Evolutionary conservation across 2,329 filamentous ascomycete genomes (phyloP).

Genomic region (Truncatella angustata): DNA sequence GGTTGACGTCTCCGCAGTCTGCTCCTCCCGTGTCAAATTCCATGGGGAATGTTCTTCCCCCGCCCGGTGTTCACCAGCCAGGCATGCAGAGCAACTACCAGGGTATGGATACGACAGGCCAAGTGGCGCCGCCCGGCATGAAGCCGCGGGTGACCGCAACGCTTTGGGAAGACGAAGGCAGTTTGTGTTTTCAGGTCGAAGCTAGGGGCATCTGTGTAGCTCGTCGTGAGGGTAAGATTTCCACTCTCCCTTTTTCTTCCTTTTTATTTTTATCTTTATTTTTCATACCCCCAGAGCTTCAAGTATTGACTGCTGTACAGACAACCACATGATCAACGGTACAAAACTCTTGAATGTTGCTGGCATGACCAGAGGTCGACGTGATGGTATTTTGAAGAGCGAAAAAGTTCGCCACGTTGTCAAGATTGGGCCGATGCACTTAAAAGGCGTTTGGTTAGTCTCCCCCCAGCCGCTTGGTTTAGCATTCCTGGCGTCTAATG

Average conservation of each 20-base stretch:
- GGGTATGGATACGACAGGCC: constrained; percentile 76
- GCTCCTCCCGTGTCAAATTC: constrained; percentile 67
- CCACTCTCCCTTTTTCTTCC: constrained; percentile 30
- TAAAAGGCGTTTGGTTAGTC: constrained; percentile 93
- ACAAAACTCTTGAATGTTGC: constrained; percentile 96
- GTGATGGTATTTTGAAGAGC: constrained; percentile 96
- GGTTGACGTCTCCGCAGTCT: constrained; percentile 76
- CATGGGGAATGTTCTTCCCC: constrained; percentile 69
- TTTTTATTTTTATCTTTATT: background rate
- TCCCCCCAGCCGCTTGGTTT: background rate
- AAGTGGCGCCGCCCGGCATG: constrained; percentile 88
- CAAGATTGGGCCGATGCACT: constrained; percentile 98
- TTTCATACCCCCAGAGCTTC: too few relatives aligned
- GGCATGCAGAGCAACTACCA: constrained; percentile 57
- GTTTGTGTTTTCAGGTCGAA: constrained; percentile 95
- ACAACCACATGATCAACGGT: constrained; percentile 94
- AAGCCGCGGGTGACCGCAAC: constrained; percentile 96
- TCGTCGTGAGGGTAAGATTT: constrained; percentile 66
- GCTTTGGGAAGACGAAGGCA: constrained; percentile 97
- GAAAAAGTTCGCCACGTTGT: constrained; percentile 96
- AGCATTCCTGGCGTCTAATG: constrained; percentile 12
- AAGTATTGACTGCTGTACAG: background rate
- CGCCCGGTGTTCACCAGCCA: constrained; percentile 58
- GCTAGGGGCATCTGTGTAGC: constrained; percentile 95
- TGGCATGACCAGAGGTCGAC: constrained; percentile 92